Evolutionary conservation across 2,329 filamentous ascomycete genomes (phyloP), one percentile per base, ranked within the genome.

Genomic region (Alternaria ventricosa): DNA sequence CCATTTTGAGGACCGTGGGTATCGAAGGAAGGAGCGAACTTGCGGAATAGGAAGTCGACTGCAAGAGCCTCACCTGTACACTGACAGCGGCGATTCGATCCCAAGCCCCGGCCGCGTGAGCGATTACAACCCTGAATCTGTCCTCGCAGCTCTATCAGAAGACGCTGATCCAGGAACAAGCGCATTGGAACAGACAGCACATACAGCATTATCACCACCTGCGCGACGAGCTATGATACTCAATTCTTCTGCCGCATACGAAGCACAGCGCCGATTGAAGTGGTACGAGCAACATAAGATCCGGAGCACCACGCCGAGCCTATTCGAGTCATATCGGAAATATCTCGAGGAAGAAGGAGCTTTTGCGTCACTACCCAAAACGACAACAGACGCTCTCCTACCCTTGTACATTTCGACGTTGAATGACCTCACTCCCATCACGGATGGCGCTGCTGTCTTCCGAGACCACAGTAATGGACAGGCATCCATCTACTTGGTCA

Each of bases 221-320:
- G n/a, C n/a, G 12, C 49, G 27, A 27, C 27, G 45, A 23, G 41
- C 25, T 20, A 25, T 23, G 8, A 5, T 9, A n/a, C 27, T 12
- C 15, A 55, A 12, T 10, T 12, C 41, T 13, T 55, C 49, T 23
- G 27, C 23, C 9, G 11, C 28, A 45, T 41, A 30, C 49, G 57
- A 60, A 46, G 41, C 49, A 41, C 28, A 25, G 6, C 57, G 57
- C 9, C 50, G 57, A 15, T 15, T 60, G 28, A 44, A 20, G 27
- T 60, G 57, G 57, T 60, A 60, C 28, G 46, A 60, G 12, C 41
- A 60, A 36, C 57, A 60, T n/a, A 60, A 60, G 5, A 55, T 23
- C 18, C 25, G 57, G 20, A 15, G 11, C 15, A 28, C 22, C 6
- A 43, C 36, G n/a, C 41, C 23, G 15, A 46, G 13, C 11, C 41